phyloP scores from a whole-genome alignment of 2,329 filamentous ascomycete genomes.

The Colletotrichum costaricense region DNA sequence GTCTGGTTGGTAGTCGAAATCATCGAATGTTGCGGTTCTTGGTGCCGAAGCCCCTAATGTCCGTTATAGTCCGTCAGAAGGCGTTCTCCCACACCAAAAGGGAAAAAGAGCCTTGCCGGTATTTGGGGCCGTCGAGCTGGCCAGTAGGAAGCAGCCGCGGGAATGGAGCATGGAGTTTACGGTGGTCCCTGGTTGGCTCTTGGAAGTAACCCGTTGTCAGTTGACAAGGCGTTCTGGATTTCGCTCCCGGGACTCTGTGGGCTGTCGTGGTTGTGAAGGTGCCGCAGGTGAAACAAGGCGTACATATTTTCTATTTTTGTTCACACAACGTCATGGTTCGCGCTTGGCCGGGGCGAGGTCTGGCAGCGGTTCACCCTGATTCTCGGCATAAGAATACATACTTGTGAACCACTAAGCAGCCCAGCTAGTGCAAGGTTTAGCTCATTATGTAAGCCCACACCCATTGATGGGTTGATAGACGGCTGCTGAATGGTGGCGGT shows the following conservation, averaged over 20 bases:
- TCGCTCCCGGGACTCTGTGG: constrained; percentile 2
- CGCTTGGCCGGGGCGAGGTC: background rate
- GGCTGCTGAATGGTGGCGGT: background rate
- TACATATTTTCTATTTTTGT: constrained; percentile 33
- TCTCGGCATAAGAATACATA: constrained; percentile 12
- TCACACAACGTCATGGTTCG: constrained; percentile 26
- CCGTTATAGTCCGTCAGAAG: background rate
- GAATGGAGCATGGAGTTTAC: background rate
- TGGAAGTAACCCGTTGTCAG: constrained; percentile 5
- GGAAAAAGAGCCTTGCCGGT: background rate
- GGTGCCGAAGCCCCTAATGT: background rate
- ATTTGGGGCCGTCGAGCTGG: background rate
- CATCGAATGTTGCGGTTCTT: background rate
- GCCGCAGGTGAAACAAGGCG: constrained; percentile 31
- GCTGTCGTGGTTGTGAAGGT: constrained; percentile 1
- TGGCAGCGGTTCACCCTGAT: constrained; percentile 10
- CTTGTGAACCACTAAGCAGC: background rate
- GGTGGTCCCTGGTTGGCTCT: background rate
- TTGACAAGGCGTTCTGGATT: constrained; percentile 5
- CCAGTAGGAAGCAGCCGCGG: background rate
- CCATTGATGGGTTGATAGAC: background rate
- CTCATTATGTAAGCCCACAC: constrained; percentile 19
- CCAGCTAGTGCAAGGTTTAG: background rate
- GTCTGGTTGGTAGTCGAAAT: background rate
- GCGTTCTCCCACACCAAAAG: background rate